Base-by-base conservation (phyloP, 768 basidiomycete genomes). In the Termitomyces sp. region DNA sequence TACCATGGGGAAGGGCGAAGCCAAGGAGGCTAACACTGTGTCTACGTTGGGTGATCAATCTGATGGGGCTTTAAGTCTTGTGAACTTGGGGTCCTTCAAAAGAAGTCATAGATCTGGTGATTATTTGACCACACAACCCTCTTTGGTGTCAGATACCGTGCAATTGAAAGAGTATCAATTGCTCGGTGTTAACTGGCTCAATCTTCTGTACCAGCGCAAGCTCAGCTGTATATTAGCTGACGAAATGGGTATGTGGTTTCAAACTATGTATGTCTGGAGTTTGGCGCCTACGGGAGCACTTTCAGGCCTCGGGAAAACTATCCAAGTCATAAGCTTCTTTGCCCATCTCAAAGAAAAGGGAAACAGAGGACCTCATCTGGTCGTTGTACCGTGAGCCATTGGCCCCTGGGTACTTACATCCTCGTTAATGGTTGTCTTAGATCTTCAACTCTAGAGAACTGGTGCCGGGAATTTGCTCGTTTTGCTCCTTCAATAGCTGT, bases 241-340 rank as follows among this genome's bases (percentile, higher is more conserved):
- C 71, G 97, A 99, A 72, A 99, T 99, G 97, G 96, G 96, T 92
- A 72, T 65, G 83, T 79, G 12, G 33, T 42, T 26, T 55, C 50
- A 53, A 20, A 51, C n/a, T n/a, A n/a, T 42, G 42, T 48, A 31
- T 26, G 42, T 61, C 28, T 44, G n/a, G 9, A 39, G n/a, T 9
- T n/a, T 39, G 36, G 2, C 26, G 18, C 37, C 12, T 52, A 52
- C n/a, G n/a, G 18, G 18, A n/a, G 37, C n/a, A 41, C 37, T 41
- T 41, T 41, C 33, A 97, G 96, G 96, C 66, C 86, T 99, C 62
- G 97, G 97, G 28, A 99, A 99, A 79, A 99, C 97, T 2, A 90
- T 96, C 39, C 97, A 99, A 74, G 97, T 99, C 55, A 99, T 99
- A 70, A 90, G 94, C 55, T 97, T 99, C 76, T 83, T 98, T 60